Conservation (phyloP, 2,329 filamentous ascomycete genomes). For the Diaporthe australafricana region DNA sequence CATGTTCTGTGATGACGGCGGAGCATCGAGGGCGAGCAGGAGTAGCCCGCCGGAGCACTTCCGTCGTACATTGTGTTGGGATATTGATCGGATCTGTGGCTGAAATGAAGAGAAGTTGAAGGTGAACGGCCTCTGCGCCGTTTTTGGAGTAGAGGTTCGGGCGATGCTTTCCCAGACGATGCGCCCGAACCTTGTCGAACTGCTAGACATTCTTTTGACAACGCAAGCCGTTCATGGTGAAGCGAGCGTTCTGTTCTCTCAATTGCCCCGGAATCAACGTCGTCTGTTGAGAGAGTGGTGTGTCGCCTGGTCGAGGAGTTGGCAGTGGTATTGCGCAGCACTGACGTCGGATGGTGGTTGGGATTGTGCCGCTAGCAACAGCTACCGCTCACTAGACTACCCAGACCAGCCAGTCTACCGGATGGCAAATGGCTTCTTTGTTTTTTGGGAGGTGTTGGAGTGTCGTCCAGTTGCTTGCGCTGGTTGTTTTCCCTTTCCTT, state of each 20-base stretch:
- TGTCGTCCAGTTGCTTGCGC: not conserved
- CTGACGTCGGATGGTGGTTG: constrained; percentile 32
- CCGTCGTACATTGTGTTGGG: constrained; percentile 54
- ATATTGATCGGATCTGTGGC: constrained; percentile 41
- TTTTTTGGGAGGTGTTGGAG: not conserved
- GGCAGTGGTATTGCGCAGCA: not conserved
- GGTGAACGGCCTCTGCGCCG: constrained; percentile 38
- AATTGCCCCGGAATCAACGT: not conserved
- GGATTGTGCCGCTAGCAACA: constrained; percentile 20
- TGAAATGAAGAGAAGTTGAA: constrained; percentile 42
- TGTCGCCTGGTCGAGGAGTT: not conserved
- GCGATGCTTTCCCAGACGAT: constrained; percentile 35
- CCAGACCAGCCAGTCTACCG: not conserved
- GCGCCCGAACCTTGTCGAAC: constrained; percentile 33
- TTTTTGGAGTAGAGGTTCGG: constrained; percentile 21
- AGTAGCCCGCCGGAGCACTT: constrained; percentile 67
- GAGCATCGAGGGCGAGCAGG: constrained; percentile 58
- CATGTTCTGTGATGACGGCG: constrained; percentile 52
- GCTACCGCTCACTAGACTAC: not conserved
- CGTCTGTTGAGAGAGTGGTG: not conserved
- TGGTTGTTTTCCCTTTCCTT: not conserved
- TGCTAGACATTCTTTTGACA: constrained; percentile 36
- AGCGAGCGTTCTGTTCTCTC: not conserved
- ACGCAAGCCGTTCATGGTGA: constrained; percentile 31
- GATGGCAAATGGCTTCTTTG: not conserved